Conservation (phyloP, 805 yeast genomes). For the Yarrowia osloensis region DNA sequence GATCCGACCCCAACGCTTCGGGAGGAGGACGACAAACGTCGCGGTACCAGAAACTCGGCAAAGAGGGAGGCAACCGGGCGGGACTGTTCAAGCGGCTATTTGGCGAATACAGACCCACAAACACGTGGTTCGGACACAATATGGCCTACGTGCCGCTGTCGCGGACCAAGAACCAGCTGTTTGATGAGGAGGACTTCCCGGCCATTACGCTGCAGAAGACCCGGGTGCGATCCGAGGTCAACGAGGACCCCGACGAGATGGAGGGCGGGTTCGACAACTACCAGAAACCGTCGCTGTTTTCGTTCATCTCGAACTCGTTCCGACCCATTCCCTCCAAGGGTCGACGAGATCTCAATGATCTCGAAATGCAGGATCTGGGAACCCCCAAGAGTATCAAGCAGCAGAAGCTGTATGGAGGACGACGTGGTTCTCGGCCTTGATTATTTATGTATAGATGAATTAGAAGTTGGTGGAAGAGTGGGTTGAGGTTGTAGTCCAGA, state of each 20-base stretch:
- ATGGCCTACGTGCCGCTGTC: constrained; percentile 21
- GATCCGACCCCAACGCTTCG: neutral
- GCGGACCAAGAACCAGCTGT: constrained; percentile 3
- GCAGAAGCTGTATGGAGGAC: constrained; percentile 14
- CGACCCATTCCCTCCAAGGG: constrained; percentile 12
- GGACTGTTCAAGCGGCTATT: constrained; percentile 17
- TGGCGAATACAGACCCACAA: constrained; percentile 19
- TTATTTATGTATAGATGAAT: constrained; percentile 18
- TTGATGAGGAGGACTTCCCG: constrained; percentile 26
- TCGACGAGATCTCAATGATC: constrained; percentile 11
- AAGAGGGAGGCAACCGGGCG: neutral
- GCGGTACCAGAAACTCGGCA: constrained; percentile 4
- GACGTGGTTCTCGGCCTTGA: constrained; percentile 10
- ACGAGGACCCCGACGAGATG: neutral
- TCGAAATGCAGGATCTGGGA: constrained; percentile 20
- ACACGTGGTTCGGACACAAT: constrained; percentile 17
- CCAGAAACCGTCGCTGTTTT: constrained; percentile 6
- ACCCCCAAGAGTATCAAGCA: constrained; percentile 28
- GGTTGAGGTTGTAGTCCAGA: too few species aligned
- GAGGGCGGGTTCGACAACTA: constrained; percentile 21
- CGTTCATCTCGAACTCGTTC: constrained; percentile 19
- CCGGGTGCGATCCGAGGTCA: neutral
- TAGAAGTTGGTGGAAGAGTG: too few species aligned
- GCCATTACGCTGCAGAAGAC: constrained; percentile 5
- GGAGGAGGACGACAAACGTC: neutral